phyloP scores from a whole-genome alignment of 768 basidiomycete genomes.

The Butyriboletus loyo region DNA sequence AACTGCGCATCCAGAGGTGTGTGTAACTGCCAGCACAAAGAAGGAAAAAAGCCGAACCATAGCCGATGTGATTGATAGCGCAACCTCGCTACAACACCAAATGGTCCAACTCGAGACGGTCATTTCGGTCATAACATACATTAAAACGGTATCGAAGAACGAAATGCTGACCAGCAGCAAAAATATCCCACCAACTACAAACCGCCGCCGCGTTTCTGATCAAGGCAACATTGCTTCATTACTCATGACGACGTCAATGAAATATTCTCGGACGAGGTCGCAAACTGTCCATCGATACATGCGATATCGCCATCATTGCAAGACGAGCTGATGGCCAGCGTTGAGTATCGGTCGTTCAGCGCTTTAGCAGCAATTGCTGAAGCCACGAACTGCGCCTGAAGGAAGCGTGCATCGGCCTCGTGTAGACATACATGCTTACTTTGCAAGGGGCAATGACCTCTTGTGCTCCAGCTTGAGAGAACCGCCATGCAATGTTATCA shows the following conservation, averaged over 20 bases:
- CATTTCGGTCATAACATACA: background rate
- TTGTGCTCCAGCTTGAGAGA: slow-evolving; percentile 14
- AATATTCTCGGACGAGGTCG: background rate
- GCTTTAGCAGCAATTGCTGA: slow-evolving; percentile 24
- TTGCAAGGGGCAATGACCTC: background rate
- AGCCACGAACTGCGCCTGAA: slow-evolving; percentile 17
- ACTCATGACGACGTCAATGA: background rate
- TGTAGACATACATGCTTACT: background rate
- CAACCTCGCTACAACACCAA: no score
- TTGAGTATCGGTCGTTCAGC: slow-evolving; percentile 21
- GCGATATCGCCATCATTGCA: slow-evolving; percentile 18
- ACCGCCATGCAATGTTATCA: slow-evolving; percentile 8
- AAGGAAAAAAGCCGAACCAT: background rate
- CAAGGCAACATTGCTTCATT: background rate
- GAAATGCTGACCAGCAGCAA: slow-evolving; percentile 16
- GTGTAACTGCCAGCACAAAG: background rate
- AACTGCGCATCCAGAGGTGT: slow-evolving; percentile 18
- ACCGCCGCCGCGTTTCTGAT: slow-evolving; percentile 2
- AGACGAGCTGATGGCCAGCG: slow-evolving; percentile 14
- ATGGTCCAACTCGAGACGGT: no score
- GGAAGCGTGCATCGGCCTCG: background rate
- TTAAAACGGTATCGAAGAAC: slow-evolving; percentile 8
- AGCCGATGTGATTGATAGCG: background rate
- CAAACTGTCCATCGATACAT: slow-evolving; percentile 20
- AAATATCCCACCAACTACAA: slow-evolving; percentile 7